Evolutionary conservation across 2,329 filamentous ascomycete species (phyloP).

Genomic region (Neonectria hederae): DNA sequence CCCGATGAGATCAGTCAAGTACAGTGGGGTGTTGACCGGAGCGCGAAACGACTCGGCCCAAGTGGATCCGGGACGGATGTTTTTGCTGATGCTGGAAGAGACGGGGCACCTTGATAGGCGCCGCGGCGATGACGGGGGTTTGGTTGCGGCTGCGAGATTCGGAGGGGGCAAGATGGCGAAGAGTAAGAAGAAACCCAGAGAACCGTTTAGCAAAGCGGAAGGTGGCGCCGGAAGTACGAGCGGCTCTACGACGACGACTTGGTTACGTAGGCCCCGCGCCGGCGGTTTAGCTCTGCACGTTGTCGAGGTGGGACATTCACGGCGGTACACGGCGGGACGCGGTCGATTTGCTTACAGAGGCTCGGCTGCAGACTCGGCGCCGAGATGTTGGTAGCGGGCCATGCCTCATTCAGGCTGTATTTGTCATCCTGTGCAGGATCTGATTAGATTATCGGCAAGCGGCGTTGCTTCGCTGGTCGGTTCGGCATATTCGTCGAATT

Average conservation of each 20-base stretch:
- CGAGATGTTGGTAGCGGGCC: constrained; percentile 22
- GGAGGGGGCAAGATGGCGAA: neutral
- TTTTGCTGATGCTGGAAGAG: constrained; percentile 2
- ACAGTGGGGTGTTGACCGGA: constrained; percentile 35
- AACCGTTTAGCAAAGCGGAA: neutral
- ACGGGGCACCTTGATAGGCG: constrained; percentile 34
- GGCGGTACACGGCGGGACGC: constrained; percentile 7
- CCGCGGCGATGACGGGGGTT: constrained; percentile 14
- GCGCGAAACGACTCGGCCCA: constrained; percentile 31
- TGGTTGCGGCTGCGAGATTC: constrained; percentile 11
- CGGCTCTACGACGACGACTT: neutral
- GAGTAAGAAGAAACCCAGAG: neutral
- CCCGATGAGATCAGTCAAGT: constrained; percentile 39
- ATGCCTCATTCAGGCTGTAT: constrained; percentile 21
- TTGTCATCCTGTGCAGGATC: constrained; percentile 37
- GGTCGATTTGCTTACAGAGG: constrained; percentile 21
- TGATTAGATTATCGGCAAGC: constrained; percentile 34
- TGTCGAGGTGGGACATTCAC: neutral
- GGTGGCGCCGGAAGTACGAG: constrained; percentile 2
- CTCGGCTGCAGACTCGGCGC: constrained; percentile 35
- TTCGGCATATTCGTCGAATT: neutral
- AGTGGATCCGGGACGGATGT: constrained; percentile 36
- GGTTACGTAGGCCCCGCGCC: neutral
- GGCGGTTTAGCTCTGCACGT: neutral
- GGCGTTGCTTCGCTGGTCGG: neutral